These are phyloP conservation scores for Lactarius psammicola DNA, from an alignment of 768 basidiomycete species.

Conservation along the genomic window DNA sequence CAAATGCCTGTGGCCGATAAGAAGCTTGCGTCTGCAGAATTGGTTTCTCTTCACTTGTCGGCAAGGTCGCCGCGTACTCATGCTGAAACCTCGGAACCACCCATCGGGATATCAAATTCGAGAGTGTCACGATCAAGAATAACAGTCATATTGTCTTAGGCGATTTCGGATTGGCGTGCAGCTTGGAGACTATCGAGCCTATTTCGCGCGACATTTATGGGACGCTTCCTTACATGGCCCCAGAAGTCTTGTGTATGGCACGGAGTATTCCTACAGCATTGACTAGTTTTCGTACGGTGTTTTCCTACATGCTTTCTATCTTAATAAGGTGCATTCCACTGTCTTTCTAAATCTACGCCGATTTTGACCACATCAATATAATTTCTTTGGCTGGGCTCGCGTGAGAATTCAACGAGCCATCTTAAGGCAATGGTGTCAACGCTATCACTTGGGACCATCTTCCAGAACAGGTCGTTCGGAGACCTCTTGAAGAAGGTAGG, in stretches of 20 bases:
- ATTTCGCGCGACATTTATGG: slow-evolving; percentile 16
- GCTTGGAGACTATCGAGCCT: slow-evolving; percentile 17
- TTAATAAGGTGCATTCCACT: slow-evolving; percentile 13
- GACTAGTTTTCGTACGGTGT: slow-evolving; percentile 29
- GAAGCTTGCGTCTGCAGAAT: slow-evolving; percentile 39
- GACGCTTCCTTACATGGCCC: slow-evolving; percentile 27
- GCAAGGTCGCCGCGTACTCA: slow-evolving; percentile 2
- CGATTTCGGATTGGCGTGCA: slow-evolving; percentile 63
- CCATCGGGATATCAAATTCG: slow-evolving; percentile 94
- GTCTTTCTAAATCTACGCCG: background rate
- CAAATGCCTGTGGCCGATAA: slow-evolving; percentile 16
- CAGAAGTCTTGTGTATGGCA: slow-evolving; percentile 21
- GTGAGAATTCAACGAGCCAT: slow-evolving; percentile 16
- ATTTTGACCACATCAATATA: background rate
- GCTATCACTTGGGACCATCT: slow-evolving; percentile 7
- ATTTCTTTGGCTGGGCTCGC: slow-evolving; percentile 25
- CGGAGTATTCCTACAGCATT: slow-evolving; percentile 23
- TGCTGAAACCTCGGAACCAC: slow-evolving; percentile 61
- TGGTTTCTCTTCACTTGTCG: slow-evolving; percentile 29
- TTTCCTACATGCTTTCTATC: slow-evolving; percentile 20
- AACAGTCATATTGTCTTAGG: slow-evolving; percentile 87
- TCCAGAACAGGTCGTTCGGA: slow-evolving; percentile 11
- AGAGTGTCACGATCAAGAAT: slow-evolving; percentile 90
- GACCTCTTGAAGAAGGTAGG: slow-evolving; percentile 17
- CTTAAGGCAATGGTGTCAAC: slow-evolving; percentile 20